phyloP scores from a whole-genome alignment of 164 flowering plant genomes.

The Macadamia tetraphylla region DNA sequence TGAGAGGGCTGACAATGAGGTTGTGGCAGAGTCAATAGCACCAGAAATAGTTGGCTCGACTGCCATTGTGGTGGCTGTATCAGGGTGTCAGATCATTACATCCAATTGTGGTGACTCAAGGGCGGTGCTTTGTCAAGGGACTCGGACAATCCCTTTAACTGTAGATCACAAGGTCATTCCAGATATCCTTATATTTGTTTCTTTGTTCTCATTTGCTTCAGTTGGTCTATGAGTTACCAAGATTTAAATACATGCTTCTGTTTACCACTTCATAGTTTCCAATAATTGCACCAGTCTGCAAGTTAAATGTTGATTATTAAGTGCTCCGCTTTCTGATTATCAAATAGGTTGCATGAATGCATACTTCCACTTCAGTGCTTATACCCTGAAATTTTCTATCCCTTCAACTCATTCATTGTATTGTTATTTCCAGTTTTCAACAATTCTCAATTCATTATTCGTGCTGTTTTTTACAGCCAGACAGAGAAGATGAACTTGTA shows the following conservation, averaged over 20 bases:
- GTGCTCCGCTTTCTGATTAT: not conserved
- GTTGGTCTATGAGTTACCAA: not conserved
- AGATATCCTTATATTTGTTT: not conserved
- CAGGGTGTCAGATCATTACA: constrained; percentile 62
- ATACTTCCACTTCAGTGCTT: not conserved
- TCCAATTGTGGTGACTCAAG: constrained; percentile 83
- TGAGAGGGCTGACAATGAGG: constrained; percentile 45
- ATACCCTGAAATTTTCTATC: not conserved
- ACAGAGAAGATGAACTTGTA: constrained; percentile 57
- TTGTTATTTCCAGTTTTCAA: too few relatives aligned
- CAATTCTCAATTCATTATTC: too few relatives aligned
- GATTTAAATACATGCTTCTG: not conserved
- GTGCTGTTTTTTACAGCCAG: constrained; percentile 44
- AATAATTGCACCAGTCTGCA: not conserved
- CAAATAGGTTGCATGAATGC: not conserved
- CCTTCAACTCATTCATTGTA: not conserved
- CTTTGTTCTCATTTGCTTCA: not conserved
- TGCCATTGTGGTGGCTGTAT: constrained; percentile 54
- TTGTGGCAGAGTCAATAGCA: constrained; percentile 28
- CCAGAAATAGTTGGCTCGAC: constrained; percentile 74
- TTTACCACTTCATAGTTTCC: not conserved
- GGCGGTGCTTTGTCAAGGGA: constrained; percentile 59
- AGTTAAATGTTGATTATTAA: not conserved
- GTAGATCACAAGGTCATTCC: constrained; percentile 65
- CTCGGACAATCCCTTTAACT: constrained; percentile 46